Conservation (phyloP, 441 rosid genomes). For the Pelargonium cotyledonis region DNA sequence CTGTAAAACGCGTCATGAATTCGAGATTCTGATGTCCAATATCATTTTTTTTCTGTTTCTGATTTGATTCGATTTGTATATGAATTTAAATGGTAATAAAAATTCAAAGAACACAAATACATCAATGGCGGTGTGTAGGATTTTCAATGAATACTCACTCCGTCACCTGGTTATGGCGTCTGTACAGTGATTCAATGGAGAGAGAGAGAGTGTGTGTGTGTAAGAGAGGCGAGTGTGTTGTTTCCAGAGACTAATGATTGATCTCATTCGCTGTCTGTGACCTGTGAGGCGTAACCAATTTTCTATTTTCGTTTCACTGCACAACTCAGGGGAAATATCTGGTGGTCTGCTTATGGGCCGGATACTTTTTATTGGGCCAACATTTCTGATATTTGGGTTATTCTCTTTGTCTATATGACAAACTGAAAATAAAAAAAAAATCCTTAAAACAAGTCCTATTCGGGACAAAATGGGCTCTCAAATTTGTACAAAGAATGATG, state of each 20-base stretch:
- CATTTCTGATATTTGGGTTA: no score
- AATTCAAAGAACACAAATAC: not conserved
- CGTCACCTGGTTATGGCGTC: not conserved
- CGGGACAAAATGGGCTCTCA: no score
- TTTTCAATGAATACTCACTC: not conserved
- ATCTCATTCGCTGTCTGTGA: not conserved
- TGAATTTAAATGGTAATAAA: not conserved
- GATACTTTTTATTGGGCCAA: not conserved
- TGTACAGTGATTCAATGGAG: conserved; percentile 8
- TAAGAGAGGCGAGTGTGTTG: conserved; percentile 4
- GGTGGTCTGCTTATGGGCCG: not conserved
- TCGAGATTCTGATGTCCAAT: not conserved
- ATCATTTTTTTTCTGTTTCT: not conserved
- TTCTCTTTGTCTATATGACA: no score
- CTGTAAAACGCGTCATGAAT: not conserved
- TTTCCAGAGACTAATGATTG: not conserved
- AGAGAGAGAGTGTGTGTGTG: not conserved
- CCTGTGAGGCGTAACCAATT: not conserved
- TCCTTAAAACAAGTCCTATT: no score
- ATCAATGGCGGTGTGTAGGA: not conserved
- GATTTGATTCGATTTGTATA: not conserved
- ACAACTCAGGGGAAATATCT: not conserved
- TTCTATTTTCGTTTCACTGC: not conserved
- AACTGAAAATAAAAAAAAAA: no score
- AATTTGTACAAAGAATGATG: no score